Base-by-base conservation (phyloP, 2,329 filamentous ascomycete genomes). In the Botrytis pseudocinerea region DNA sequence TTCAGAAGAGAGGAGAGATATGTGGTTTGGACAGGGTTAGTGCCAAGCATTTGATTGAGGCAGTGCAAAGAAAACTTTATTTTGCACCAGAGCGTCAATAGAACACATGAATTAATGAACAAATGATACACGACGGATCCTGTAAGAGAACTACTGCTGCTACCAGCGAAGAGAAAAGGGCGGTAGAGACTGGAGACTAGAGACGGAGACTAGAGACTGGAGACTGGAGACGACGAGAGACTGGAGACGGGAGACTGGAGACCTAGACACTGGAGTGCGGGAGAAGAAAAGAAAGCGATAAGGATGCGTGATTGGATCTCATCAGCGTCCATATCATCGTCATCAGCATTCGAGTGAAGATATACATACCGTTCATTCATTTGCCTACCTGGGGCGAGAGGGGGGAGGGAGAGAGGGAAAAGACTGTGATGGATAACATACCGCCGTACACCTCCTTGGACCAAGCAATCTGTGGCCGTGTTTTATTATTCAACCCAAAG, bases 11-110 rank as follows among this genome's bases (percentile, higher is more conserved):
- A 51, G 46, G 40, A 20, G 35, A 66, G 35, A 54, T 40, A 54
- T 18, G 38, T 44, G 25, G 48, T 51, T 16, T 28, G n/a, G 25
- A 54, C 46, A 69, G 59, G 64, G 44, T 59, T 35, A 28, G n/a
- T 28, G 66, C 59, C 57, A 59, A 38, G 46, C 72, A 44, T 66
- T 66, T 57, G 42, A 73, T 69, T 73, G 75, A 70, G 73, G 72
- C 70, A 68, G 65, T 68, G 48, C 65, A 68, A 68, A 68, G 51
- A 40, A 68, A 68, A 68, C 46, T 68, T 68, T 66, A 40, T 57
- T 68, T 40, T 32, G 38, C 65, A 68, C 6, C 65, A 32, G 65
- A 57, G 65, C 65, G 65, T 68, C 65, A 65, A 65, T 65, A 20
- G 40, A 57, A 44, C 38, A 44, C 44, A 57, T 28, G 51, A 28